A percentile compares a stretch with the other conserved stretches of the same genome.
phyloP scores from a whole-genome alignment of 1,284 basidiomycete genomes.

The Rhodotorula glutinis region DNA sequence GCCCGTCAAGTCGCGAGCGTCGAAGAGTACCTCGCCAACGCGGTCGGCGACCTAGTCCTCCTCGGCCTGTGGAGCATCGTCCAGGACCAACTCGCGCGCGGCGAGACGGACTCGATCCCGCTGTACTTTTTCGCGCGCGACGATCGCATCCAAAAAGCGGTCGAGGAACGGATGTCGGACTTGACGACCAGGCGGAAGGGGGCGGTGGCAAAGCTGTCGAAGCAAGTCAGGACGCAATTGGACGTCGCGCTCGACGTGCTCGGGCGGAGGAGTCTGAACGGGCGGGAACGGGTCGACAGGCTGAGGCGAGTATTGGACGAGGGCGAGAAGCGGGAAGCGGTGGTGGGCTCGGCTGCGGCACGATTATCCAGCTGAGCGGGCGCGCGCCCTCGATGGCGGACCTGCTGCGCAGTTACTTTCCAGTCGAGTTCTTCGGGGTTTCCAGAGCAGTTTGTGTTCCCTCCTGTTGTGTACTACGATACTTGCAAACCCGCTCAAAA shows the following conservation, averaged over 20 bases:
- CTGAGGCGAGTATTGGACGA: conserved; percentile 8
- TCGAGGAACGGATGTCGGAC: conserved; percentile 30
- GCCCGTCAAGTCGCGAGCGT: conserved; percentile 37
- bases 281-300: conserved; percentile 17
- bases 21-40: conserved; percentile 41
- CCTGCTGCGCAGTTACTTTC: no score
- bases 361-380: no score
- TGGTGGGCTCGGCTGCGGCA: not conserved
- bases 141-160: conserved; percentile 35
- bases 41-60: conserved; percentile 38
- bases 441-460: no score
- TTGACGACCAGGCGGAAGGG: not conserved
- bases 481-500: no score
- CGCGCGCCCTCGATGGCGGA: no score
- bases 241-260: conserved; percentile 21
- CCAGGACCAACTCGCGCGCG: conserved; percentile 25
- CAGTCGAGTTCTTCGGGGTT: no score
- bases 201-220: not conserved
- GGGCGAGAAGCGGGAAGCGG: conserved; percentile 1
- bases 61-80: conserved; percentile 40
- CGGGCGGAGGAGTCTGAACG: conserved; percentile 12
- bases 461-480: no score
- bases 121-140: conserved; percentile 39
- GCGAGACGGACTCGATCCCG: conserved; percentile 27
- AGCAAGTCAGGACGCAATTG: conserved; percentile 6